A percentile compares a stretch with the other conserved stretches of the same genome.
Evolutionary conservation across 129 eudicot species (phyloP).

Genomic region (Artemisia annua): DNA sequence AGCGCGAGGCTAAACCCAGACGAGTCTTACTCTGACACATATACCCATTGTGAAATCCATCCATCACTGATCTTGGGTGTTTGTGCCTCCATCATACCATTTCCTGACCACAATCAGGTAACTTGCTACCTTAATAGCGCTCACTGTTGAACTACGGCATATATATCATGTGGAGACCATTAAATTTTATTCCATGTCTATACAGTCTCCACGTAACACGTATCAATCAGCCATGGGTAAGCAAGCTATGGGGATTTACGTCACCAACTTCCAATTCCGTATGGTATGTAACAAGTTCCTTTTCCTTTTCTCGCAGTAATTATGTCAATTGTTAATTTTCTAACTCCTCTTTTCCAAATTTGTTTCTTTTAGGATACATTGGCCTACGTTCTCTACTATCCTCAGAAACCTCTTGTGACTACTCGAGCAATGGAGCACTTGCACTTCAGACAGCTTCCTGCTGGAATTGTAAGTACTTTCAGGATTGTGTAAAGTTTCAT

Average conservation of each 20-base stretch:
- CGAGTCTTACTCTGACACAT: conserved; percentile 82
- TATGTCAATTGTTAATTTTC: neutral
- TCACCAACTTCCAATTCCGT: conserved; percentile 87
- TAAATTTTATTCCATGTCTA: conserved; percentile 1
- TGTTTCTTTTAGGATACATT: conserved; percentile 69
- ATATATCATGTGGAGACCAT: too few relatives aligned
- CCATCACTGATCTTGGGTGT: conserved; percentile 93
- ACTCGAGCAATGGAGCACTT: conserved; percentile 98
- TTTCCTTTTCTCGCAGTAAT: neutral
- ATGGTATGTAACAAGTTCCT: conserved; percentile 49
- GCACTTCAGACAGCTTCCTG: conserved; percentile 98
- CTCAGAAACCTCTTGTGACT: conserved; percentile 96
- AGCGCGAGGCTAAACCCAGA: conserved; percentile 70
- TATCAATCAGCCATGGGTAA: conserved; percentile 99
- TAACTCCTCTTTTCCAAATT: neutral
- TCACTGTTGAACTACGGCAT: neutral
- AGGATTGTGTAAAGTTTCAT: neutral
- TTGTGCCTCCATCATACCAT: conserved; percentile 97
- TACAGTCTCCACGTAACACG: conserved; percentile 97
- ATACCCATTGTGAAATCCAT: conserved; percentile 96
- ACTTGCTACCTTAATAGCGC: neutral
- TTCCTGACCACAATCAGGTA: conserved; percentile 98
- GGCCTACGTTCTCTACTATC: conserved; percentile 96
- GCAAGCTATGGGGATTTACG: conserved; percentile 98
- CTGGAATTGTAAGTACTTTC: conserved; percentile 62